Conservation (phyloP, 176 grass and related monocot species). For the Eragrostis curvula region DNA sequence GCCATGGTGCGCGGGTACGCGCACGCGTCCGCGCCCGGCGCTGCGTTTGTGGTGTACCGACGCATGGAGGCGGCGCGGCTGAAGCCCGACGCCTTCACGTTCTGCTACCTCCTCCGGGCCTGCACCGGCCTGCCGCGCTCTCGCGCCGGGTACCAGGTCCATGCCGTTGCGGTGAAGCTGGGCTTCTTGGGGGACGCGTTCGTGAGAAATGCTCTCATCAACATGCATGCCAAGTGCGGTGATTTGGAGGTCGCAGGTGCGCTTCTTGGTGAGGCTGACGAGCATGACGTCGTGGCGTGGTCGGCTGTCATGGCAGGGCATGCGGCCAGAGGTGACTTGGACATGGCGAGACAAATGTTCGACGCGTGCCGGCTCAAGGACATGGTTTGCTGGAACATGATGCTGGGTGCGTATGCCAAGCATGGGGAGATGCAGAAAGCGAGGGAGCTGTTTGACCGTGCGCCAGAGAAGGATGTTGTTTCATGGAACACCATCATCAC, state of each 20-base stretch:
- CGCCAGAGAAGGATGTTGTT: slow-evolving; percentile 38
- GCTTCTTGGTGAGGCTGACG: slow-evolving; percentile 32
- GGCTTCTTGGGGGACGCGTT: slow-evolving; percentile 37
- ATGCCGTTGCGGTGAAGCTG: slow-evolving; percentile 43
- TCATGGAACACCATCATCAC: slow-evolving; percentile 53
- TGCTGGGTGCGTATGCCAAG: slow-evolving; percentile 44
- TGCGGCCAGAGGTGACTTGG: slow-evolving; percentile 42
- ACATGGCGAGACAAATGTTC: slow-evolving; percentile 40
- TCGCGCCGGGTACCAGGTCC: slow-evolving; percentile 37
- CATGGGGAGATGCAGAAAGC: slow-evolving; percentile 52
- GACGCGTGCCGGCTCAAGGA: slow-evolving; percentile 45
- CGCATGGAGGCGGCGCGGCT: background rate
- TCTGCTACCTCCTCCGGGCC: slow-evolving; percentile 51
- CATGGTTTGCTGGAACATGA: slow-evolving; percentile 57
- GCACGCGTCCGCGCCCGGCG: background rate
- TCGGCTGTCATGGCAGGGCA: slow-evolving; percentile 32
- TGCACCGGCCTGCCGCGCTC: slow-evolving; percentile 21
- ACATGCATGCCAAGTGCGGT: slow-evolving; percentile 49
- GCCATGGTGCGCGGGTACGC: slow-evolving; percentile 44
- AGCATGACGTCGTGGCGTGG: slow-evolving; percentile 41
- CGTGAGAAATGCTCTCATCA: slow-evolving; percentile 54
- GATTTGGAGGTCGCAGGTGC: slow-evolving; percentile 23
- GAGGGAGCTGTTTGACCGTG: slow-evolving; percentile 39
- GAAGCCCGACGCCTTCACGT: slow-evolving; percentile 47
- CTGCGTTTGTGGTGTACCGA: slow-evolving; percentile 22